Percentiles rank a stretch among this genome's conserved stretches.
Evolutionary conservation across 345 rosid species (phyloP).

Genomic region (Trapa incisa): DNA sequence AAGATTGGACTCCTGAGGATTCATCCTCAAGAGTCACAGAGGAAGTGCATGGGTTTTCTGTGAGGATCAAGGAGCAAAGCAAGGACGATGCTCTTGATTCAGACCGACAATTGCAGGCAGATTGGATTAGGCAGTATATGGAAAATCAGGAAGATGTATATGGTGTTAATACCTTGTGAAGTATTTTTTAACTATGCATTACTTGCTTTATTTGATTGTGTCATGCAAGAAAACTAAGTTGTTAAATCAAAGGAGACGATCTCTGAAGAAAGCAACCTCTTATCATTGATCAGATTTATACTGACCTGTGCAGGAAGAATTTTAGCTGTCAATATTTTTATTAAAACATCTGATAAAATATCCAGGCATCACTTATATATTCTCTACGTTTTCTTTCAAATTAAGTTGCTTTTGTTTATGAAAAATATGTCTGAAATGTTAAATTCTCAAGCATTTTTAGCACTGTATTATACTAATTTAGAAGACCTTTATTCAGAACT

Average conservation of each 20-base stretch:
- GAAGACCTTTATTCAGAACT: neutral
- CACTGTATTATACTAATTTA: neutral
- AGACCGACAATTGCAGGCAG: constrained; percentile 63
- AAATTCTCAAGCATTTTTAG: neutral
- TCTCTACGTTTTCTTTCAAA: neutral
- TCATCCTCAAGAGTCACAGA: constrained; percentile 18
- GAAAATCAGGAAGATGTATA: constrained; percentile 79
- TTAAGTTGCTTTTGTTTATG: neutral
- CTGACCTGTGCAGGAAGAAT: neutral
- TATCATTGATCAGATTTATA: neutral
- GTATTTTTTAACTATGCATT: neutral
- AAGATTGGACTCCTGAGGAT: constrained; percentile 41
- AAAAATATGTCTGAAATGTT: neutral
- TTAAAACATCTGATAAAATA: neutral
- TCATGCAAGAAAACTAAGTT: neutral
- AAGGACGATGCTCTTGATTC: constrained; percentile 36
- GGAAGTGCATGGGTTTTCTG: constrained; percentile 30
- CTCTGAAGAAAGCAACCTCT: neutral
- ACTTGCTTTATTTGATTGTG: neutral
- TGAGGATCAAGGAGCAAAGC: constrained; percentile 35
- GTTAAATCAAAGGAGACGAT: neutral
- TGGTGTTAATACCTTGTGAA: neutral
- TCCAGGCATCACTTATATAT: neutral
- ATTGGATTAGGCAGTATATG: constrained; percentile 84
- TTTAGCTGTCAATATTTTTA: neutral